Base-by-base conservation (phyloP, 202 grass and related monocot genomes). In the Zizania palustris region DNA sequence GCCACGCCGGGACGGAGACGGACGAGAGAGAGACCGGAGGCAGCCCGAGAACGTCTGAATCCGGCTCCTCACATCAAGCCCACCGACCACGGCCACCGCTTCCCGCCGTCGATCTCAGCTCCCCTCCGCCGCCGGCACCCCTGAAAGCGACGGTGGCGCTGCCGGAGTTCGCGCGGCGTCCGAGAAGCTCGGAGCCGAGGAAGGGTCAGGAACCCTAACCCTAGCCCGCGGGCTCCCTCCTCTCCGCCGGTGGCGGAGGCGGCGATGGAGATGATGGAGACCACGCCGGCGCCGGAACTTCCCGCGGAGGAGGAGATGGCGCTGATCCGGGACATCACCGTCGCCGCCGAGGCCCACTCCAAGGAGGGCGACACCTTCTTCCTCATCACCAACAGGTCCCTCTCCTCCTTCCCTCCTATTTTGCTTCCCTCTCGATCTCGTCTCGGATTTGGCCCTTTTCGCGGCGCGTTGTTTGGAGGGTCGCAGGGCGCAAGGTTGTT, bases 351-450 rank as follows among this genome's bases (percentile, higher is more conserved):
- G 63, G 72, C 90, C 16, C 85, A 96, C 58, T 72, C 96, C 75
- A 99, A 90, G 80, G 96, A 99, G 77, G 91, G 91, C 64, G 96
- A 99, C 89, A 85, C 76, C 59, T 99, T 96, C 83, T 99, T 85
- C 85, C 89, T 99, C 48, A 87, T 99, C 53, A 93, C 89, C 67
- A 89, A 88, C 60, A 95, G 91, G 96, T 99, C 45, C 9, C 53
- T 40, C 39, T 7, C 41, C 11, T 41, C 72, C 11, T 8, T 68
- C 21, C 5, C 38, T 55, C 80, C 46, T 33, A 0, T 22, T 21
- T 39, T 63, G 9, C 21, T 71, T 16, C 45, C 58, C 33, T 61
- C 19, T 69, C 66, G 63, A 74, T 86, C 45, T 83, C 19, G 7
- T 54, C 22, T n/a, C 71, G 9, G 85, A 9, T 79, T 79, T 66